Conservation (phyloP, 2,329 filamentous ascomycete genomes). For the Claviceps citrina region DNA sequence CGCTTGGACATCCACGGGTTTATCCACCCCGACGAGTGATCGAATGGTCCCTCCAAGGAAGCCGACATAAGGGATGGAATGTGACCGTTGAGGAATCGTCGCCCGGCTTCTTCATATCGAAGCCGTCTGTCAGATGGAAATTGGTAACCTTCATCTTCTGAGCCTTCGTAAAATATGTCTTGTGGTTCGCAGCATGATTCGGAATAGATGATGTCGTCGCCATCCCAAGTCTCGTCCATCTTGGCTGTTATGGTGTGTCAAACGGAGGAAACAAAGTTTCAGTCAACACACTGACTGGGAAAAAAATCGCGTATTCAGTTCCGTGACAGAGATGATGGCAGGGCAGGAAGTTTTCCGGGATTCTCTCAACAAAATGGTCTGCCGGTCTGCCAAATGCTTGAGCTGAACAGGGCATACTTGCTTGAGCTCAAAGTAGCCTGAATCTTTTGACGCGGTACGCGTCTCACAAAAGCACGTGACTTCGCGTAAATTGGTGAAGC, state of each 20-base stretch:
- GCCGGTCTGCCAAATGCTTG: not conserved
- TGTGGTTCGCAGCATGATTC: conserved; percentile 24
- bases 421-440: no score
- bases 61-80: conserved; percentile 44
- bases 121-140: conserved; percentile 29
- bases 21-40: conserved; percentile 16
- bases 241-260: not conserved
- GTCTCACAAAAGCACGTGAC: conserved; percentile 21
- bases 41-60: conserved; percentile 46
- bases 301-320: not conserved
- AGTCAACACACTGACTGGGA: not conserved
- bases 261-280: not conserved
- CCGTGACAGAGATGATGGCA: not conserved
- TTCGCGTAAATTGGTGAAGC: conserved; percentile 17
- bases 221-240: conserved; percentile 10
- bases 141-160: conserved; percentile 40
- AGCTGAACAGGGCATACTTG: not conserved
- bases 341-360: not conserved
- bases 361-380: not conserved
- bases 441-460: conserved; percentile 16
- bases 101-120: conserved; percentile 44
- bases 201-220: conserved; percentile 28
- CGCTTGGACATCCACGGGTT: conserved; percentile 18
- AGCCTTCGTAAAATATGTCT: conserved; percentile 39
- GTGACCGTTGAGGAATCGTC: conserved; percentile 41